These are phyloP conservation scores for Diplosphaera chodatii DNA, from an alignment of 139 green algal species.

Conservation along the genomic window DNA sequence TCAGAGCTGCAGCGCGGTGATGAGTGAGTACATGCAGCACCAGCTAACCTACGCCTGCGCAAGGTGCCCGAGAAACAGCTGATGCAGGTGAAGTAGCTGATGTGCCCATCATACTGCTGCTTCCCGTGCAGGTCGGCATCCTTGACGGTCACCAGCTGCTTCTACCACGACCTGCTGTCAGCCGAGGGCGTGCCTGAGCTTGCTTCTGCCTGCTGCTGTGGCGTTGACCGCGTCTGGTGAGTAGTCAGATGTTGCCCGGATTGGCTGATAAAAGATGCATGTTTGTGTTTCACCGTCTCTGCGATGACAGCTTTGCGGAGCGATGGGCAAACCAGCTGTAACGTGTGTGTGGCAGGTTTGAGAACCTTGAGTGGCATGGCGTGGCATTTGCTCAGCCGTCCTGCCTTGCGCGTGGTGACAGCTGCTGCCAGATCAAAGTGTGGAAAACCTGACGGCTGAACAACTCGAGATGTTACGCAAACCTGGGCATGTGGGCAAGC, in stretches of 20 bases:
- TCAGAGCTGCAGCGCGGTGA: background rate
- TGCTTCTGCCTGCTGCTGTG: background rate
- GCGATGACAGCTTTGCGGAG: no score
- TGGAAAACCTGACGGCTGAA: background rate
- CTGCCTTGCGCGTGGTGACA: background rate
- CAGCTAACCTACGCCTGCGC: no score
- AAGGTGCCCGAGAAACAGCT: no score
- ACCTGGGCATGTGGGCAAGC: no score
- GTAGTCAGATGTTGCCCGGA: background rate
- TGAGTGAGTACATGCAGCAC: background rate
- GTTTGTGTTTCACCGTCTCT: no score
- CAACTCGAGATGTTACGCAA: background rate
- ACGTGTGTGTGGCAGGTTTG: no score
- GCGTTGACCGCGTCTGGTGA: constrained; percentile 6
- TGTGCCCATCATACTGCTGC: no score
- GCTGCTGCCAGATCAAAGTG: background rate
- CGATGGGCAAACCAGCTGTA: no score
- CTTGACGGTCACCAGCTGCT: background rate
- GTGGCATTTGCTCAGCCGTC: background rate
- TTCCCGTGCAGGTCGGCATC: background rate
- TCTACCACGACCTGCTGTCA: background rate
- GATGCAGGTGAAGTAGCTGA: no score
- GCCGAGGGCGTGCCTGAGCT: constrained; percentile 3
- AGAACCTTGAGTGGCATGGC: constrained; percentile 6
- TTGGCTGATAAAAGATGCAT: background rate